phyloP scores from a whole-genome alignment of 139 green algal species.

The Chlorella ohadii region DNA sequence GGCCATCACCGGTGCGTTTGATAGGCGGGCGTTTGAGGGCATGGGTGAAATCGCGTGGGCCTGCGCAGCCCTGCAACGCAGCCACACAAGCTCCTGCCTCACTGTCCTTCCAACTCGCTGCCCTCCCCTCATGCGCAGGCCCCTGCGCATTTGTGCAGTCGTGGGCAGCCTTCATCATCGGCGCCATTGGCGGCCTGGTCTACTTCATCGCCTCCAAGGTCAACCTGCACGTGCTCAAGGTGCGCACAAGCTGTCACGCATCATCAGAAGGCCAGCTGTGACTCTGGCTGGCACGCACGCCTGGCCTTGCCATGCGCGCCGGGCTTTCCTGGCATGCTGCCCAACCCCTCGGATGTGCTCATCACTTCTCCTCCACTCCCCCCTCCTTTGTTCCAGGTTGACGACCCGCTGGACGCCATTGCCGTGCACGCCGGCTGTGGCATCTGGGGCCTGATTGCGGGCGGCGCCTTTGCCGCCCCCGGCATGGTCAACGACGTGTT shows the following conservation, averaged over 20 bases:
- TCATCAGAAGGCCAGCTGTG: too few species aligned
- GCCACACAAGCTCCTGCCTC: too few species aligned
- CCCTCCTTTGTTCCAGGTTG: conserved; percentile 39
- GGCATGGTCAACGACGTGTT: conserved; percentile 58
- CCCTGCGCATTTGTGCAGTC: conserved; percentile 74
- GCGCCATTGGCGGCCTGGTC: conserved; percentile 62
- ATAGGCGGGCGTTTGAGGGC: too few species aligned
- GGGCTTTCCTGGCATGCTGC: not conserved
- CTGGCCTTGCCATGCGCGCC: too few species aligned
- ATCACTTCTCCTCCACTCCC: too few species aligned
- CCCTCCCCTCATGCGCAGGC: not conserved
- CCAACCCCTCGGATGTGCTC: too few species aligned
- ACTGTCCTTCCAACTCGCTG: too few species aligned
- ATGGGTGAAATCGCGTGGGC: too few species aligned
- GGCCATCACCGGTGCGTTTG: conserved; percentile 68
- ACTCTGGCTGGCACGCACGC: too few species aligned
- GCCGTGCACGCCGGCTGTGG: conserved; percentile 82
- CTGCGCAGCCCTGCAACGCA: too few species aligned
- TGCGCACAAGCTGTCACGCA: too few species aligned
- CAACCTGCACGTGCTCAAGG: conserved; percentile 49
- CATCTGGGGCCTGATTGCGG: conserved; percentile 65
- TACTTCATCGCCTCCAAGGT: conserved; percentile 60
- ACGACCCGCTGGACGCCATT: conserved; percentile 84
- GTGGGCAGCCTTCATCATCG: conserved; percentile 88
- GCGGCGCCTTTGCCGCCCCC: conserved; percentile 63